Conservation (phyloP, 2,329 filamentous ascomycete species). For the Cercospora sojina region DNA sequence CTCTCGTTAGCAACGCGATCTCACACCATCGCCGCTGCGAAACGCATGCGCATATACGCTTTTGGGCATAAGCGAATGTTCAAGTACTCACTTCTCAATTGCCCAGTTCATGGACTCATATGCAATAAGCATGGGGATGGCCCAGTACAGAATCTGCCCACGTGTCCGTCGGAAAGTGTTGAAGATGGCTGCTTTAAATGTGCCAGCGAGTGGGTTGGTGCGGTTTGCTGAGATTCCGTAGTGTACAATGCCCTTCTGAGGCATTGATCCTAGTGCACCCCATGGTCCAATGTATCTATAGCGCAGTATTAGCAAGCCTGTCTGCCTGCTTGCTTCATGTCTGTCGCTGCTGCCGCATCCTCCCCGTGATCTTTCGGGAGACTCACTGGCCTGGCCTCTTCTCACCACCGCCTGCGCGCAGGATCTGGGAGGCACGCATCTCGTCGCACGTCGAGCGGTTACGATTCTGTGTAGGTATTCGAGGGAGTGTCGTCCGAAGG, state of each 20-base stretch:
- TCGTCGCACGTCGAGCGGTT: conserved; percentile 24
- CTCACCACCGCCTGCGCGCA: conserved; percentile 41
- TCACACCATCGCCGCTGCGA: neutral
- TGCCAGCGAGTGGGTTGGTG: conserved; percentile 80
- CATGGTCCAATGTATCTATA: conserved; percentile 70
- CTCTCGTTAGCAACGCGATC: conserved; percentile 15
- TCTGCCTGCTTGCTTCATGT: neutral
- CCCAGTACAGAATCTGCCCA: conserved; percentile 84
- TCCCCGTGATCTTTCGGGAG: neutral
- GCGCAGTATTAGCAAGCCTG: conserved; percentile 11
- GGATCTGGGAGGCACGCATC: conserved; percentile 41
- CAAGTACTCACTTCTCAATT: conserved; percentile 69
- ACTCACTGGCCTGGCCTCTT: conserved; percentile 46
- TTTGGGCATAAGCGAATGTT: neutral
- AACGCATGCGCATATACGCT: neutral
- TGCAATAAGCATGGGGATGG: conserved; percentile 71
- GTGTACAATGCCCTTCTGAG: conserved; percentile 61
- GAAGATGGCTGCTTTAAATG: conserved; percentile 81
- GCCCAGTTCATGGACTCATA: conserved; percentile 92
- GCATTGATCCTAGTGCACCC: conserved; percentile 63
- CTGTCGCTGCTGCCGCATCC: neutral
- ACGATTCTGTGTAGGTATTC: conserved; percentile 3
- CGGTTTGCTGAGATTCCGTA: conserved; percentile 85
- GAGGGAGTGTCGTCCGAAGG: neutral
- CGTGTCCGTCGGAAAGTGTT: conserved; percentile 88